Conservation (phyloP, 2,329 filamentous ascomycete species). For the Saccharata proteae region DNA sequence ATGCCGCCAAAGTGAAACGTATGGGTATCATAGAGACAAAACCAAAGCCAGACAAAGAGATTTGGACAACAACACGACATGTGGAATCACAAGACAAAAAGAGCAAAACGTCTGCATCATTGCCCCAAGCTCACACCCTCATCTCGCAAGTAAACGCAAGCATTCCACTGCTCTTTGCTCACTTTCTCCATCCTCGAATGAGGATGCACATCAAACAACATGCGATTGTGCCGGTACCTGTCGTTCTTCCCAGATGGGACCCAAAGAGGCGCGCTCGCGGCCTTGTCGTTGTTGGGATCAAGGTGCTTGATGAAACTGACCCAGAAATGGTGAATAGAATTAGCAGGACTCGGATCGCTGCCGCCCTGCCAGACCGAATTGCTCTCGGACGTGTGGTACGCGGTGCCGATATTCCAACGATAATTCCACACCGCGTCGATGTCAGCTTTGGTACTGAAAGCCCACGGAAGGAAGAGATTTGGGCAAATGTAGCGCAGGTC, state of each 20-base stretch:
- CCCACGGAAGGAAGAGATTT: slow-evolving; percentile 25
- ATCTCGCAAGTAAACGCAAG: slow-evolving; percentile 2
- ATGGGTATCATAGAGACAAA: too few species aligned
- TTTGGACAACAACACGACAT: too few species aligned
- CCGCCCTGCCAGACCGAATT: slow-evolving; percentile 25
- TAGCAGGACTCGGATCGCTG: slow-evolving; percentile 8
- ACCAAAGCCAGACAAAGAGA: too few species aligned
- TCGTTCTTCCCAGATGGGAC: background rate
- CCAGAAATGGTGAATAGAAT: slow-evolving; percentile 28
- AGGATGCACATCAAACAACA: slow-evolving; percentile 4
- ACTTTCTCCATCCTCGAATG: slow-evolving; percentile 5
- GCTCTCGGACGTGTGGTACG: slow-evolving; percentile 25
- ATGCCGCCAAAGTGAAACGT: too few species aligned
- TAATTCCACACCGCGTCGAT: slow-evolving; percentile 33
- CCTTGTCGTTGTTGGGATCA: slow-evolving; percentile 2
- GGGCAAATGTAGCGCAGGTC: slow-evolving; percentile 40
- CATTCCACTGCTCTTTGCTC: slow-evolving; percentile 2
- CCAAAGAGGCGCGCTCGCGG: background rate
- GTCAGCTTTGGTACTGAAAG: slow-evolving; percentile 15
- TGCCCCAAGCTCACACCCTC: slow-evolving; percentile 4
- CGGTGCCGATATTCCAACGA: slow-evolving; percentile 34
- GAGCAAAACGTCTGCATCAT: too few species aligned
- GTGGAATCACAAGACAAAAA: too few species aligned
- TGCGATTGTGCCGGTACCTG: background rate
- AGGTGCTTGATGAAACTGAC: slow-evolving; percentile 24